Base-by-base conservation (phyloP, 352 stramenopile species). In the Phytophthora fragariaefolia region DNA sequence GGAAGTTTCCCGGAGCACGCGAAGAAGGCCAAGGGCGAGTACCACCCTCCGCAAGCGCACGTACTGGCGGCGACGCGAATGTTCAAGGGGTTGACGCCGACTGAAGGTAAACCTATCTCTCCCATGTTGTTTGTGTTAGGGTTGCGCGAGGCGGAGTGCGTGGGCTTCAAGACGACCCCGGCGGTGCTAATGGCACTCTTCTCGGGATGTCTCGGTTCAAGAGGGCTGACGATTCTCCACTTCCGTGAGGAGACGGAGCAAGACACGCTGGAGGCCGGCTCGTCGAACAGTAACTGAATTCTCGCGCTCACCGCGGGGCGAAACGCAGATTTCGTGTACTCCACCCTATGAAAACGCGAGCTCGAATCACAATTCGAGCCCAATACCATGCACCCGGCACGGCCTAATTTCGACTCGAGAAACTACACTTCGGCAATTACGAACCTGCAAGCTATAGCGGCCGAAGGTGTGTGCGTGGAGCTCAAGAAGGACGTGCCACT, bases 141-240 rank as follows among this genome's bases (percentile, higher is more conserved):
- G 27, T 7, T 73, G 26, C 22, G 52, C 2, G 36, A 73, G 38
- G 28, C 46, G 43, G 40, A 49, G 17, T 52, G 46, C 24, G 17
- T 60, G 6, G 20, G 22, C 15, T 66, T 67, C 57, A 58, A n/a
- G 32, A 45, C 30, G 1, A 49, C 56, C 4, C 56, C 34, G 5
- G 32, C 42, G 1, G 63, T 66, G n/a, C 30, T 71, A 24, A 66
- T 66, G 42, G 43, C 48, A 5, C 38, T 71, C 1, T 63, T 71
- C 20, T 53, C 36, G 6, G 49, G 62, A 13, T 36, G 62, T 18
- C 26, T 70, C 17, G 62, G 47, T 3, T 59, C 48, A 2, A 8
- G 63, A 20, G 53, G 63, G 0, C 43, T 62, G 55, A 63, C 48
- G 0, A 24, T 66, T 1, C 20, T 66, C 17, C 49, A 62, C 28